A percentile compares a stretch with the other conserved stretches of the same genome.
phyloP scores from a whole-genome alignment of 257 asterid genomes.

The Capsicum rhomboideum region DNA sequence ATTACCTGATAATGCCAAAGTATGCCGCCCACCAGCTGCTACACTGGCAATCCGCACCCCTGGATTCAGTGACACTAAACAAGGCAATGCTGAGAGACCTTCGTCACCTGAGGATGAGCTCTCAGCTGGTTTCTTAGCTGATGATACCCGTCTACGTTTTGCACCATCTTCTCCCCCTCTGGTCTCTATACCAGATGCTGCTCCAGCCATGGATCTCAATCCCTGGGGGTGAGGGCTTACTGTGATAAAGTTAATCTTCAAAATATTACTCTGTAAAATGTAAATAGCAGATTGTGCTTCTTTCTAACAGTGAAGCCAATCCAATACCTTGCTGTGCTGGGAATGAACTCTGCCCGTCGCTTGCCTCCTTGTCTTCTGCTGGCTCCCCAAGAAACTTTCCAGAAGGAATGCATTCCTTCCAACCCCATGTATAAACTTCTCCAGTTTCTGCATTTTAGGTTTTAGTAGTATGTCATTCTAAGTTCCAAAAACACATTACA shows the following conservation, averaged over 20 bases:
- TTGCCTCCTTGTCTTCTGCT: constrained; percentile 48
- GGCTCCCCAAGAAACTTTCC: constrained; percentile 67
- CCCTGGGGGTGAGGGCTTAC: constrained; percentile 82
- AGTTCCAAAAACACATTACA: neutral
- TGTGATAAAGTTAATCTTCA: constrained; percentile 43
- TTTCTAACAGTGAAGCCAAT: constrained; percentile 17
- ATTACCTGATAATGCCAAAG: constrained; percentile 84
- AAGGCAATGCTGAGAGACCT: constrained; percentile 76
- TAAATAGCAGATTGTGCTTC: constrained; percentile 18
- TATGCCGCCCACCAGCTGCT: constrained; percentile 98
- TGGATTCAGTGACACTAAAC: constrained; percentile 71
- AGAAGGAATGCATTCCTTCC: constrained; percentile 98
- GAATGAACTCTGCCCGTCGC: constrained; percentile 39
- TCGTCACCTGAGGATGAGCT: constrained; percentile 73
- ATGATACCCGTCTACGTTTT: constrained; percentile 75
- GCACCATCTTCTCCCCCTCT: constrained; percentile 71
- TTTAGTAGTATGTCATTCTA: constrained; percentile 1
- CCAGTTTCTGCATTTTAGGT: constrained; percentile 54
- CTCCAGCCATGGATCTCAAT: constrained; percentile 45
- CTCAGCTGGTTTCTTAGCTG: constrained; percentile 67
- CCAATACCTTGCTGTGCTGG: constrained; percentile 58
- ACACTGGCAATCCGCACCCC: constrained; percentile 73
- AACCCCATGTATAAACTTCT: constrained; percentile 96
- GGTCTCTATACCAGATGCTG: constrained; percentile 28
- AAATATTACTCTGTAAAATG: constrained; percentile 28